Conservation (phyloP, 768 basidiomycete species). For the Harrya chromipes region DNA sequence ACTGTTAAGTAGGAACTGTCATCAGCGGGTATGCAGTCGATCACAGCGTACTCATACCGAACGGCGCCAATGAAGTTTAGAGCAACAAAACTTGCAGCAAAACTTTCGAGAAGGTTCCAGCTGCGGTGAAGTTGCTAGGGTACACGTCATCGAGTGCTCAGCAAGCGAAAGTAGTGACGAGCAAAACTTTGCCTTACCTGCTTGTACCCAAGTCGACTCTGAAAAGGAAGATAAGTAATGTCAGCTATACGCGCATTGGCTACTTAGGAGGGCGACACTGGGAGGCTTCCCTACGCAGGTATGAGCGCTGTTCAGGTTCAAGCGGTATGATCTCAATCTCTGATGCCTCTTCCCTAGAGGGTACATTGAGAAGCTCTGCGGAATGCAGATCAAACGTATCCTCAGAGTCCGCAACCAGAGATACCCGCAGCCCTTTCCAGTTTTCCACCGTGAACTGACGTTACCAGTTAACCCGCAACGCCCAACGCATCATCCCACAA, state of each 20-base stretch:
- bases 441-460: constrained; percentile 61
- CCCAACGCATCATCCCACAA: constrained; percentile 29
- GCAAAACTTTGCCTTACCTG: constrained; percentile 44
- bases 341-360: constrained; percentile 33
- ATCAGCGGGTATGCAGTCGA: constrained; percentile 4
- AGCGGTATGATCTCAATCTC: constrained; percentile 97
- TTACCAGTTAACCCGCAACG: constrained; percentile 60
- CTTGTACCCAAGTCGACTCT: constrained; percentile 79
- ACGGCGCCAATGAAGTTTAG: constrained; percentile 89
- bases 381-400: constrained; percentile 4
- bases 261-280: constrained; percentile 56
- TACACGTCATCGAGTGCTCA: constrained; percentile 1
- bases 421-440: constrained; percentile 92
- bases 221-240: constrained; percentile 28
- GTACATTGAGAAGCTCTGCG: neutral
- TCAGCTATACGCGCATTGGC: constrained; percentile 49
- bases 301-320: constrained; percentile 96
- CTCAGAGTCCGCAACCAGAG: constrained; percentile 43
- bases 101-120: constrained; percentile 82
- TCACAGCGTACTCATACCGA: constrained; percentile 42
- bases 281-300: constrained; percentile 97
- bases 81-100: constrained; percentile 86
- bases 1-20: constrained; percentile 33
- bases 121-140: constrained; percentile 78
- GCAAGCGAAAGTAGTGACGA: neutral